Conservation (phyloP, 352 stramenopile species). For the Globisporangium recalcitrans region DNA sequence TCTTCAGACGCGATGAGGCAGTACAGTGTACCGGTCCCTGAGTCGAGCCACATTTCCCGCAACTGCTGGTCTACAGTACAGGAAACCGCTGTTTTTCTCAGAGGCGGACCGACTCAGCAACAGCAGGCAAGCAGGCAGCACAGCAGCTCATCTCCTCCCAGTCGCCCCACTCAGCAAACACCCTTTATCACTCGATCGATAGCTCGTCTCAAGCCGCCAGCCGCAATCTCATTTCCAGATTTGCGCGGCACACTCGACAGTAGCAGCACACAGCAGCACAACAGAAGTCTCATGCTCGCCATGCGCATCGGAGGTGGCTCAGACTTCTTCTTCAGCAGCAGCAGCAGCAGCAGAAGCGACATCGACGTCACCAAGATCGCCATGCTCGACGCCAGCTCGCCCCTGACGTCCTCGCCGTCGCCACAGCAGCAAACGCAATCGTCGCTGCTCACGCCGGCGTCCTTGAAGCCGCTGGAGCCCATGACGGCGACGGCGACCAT, state of each 20-base stretch:
- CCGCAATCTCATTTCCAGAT: conserved; percentile 7
- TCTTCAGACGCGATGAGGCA: background rate
- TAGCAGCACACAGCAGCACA: background rate
- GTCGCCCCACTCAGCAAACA: background rate
- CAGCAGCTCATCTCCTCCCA: background rate
- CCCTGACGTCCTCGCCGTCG: background rate
- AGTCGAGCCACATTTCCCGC: conserved; percentile 7
- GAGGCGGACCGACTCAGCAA: conserved; percentile 12
- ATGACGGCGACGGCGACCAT: background rate
- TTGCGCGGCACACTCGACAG: background rate
- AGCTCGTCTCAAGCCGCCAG: too few relatives aligned
- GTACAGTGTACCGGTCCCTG: conserved; percentile 4
- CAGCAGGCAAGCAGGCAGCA: background rate
- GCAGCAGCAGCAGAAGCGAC: background rate
- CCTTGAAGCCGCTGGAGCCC: background rate
- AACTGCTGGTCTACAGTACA: background rate
- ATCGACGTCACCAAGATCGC: conserved; percentile 8
- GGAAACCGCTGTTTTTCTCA: conserved; percentile 11
- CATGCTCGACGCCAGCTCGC: conserved; percentile 6
- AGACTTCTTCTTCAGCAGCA: background rate
- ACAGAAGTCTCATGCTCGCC: background rate
- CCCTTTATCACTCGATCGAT: background rate
- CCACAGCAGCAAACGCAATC: background rate
- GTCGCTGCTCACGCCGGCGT: background rate
- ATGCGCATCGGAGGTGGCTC: background rate